Evolutionary conservation across 805 yeast species (phyloP), one percentile per base, ranked within the genome.

Genomic region (Myxozyma lipomycoides): DNA sequence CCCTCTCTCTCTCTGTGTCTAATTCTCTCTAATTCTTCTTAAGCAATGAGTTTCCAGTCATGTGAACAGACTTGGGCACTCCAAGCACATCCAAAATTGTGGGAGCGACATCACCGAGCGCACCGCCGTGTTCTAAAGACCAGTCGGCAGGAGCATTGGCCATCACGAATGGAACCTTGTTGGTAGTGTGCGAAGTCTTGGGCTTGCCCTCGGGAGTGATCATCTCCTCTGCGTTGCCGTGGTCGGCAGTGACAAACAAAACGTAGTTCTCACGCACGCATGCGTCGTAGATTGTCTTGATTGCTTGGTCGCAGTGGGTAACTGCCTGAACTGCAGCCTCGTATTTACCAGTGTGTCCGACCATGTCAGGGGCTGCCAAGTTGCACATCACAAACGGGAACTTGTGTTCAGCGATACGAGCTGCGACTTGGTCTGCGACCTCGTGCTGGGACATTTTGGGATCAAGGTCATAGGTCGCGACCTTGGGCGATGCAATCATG

Each of bases 211-310:
- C 60, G 17, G 48, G 47, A 6, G 61, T 56, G 24, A 52, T 21
- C 61, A 58, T 58, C 56, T 56, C 60, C 57, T 58, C 61, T 25
- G 61, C 61, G 50, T 58, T 58, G 19, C 61, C 61, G 46, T 58
- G 61, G 51, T 58, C 61, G 28, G 61, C 58, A 17, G 61, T 58
- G 37, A 58, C 43, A 18, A 58, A 56, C 32, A 58, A 51, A 25
- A 58, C 40, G 48, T 56, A 58, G 34, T 36, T 46, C 45, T 52
- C 44, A 34, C 32, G 30, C 35, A 32, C 45, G 47, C 61, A 58
- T 21, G 56, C 56, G 21, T 52, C 60, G 51, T 48, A 52, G 32
- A 58, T 52, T 25, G 40, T 38, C 41, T 40, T 42, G 51, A 58
- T 58, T 23, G 61, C 58, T 48, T 45, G 48, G 48, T 58, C 61